These are phyloP conservation scores for Leccinum incarnatum DNA, from an alignment of 768 basidiomycete genomes.

Conservation along the genomic window DNA sequence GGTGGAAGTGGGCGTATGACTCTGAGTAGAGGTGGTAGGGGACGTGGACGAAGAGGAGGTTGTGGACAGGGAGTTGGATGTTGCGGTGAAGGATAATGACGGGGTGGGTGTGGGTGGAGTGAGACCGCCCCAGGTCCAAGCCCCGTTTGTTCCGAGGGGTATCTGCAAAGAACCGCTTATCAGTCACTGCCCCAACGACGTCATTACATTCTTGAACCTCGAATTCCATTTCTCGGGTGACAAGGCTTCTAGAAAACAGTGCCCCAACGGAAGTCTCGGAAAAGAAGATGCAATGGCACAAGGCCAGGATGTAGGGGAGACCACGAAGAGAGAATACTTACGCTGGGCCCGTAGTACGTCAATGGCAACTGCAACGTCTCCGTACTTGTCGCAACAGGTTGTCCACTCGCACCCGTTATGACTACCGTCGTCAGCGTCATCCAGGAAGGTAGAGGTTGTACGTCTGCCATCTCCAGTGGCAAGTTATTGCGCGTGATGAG, in stretches of 20 bases:
- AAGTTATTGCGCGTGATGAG: background rate
- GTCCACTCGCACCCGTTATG: conserved; percentile 52
- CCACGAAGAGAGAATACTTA: conserved; percentile 39
- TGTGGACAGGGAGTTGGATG: conserved; percentile 19
- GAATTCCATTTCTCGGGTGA: background rate
- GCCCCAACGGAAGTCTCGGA: background rate
- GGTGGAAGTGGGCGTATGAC: conserved; percentile 22
- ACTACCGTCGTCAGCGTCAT: conserved; percentile 54
- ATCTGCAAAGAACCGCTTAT: conserved; percentile 46
- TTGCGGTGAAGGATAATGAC: conserved; percentile 23
- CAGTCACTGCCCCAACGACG: conserved; percentile 10
- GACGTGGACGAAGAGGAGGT: conserved; percentile 32
- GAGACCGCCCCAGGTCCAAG: conserved; percentile 75
- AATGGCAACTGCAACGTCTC: conserved; percentile 64
- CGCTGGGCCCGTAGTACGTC: conserved; percentile 82
- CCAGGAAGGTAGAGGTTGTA: conserved; percentile 74
- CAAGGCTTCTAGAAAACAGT: background rate
- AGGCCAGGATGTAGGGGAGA: background rate
- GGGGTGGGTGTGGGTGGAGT: conserved; percentile 54
- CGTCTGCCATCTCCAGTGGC: conserved; percentile 34
- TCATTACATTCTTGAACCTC: conserved; percentile 8
- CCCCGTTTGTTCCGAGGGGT: conserved; percentile 58
- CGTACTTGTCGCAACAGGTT: conserved; percentile 53
- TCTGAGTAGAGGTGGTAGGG: conserved; percentile 22
- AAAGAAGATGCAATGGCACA: background rate